A percentile compares a stretch with the other conserved stretches of the same genome.
phyloP scores from a whole-genome alignment of 176 grass and related monocot genomes.

The Oryza punctata region DNA sequence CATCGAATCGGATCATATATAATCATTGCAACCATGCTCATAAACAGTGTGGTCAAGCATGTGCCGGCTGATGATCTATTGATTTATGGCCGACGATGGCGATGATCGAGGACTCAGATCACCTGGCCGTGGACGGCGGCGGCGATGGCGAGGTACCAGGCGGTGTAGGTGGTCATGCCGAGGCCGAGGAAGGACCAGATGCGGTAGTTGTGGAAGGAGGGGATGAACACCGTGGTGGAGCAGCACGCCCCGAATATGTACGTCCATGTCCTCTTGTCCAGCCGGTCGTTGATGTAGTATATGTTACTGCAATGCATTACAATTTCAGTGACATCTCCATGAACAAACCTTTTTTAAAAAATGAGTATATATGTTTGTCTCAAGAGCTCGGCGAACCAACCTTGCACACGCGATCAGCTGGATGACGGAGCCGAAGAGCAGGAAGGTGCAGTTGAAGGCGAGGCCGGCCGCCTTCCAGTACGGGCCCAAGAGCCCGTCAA shows the following conservation, averaged over 20 bases:
- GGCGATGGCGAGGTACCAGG: conserved; percentile 61
- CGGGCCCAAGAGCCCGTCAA: conserved; percentile 57
- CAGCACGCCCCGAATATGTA: conserved; percentile 67
- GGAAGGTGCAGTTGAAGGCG: conserved; percentile 67
- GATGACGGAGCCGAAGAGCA: conserved; percentile 65
- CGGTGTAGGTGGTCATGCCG: conserved; percentile 65
- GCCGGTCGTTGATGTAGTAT: conserved; percentile 68
- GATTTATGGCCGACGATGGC: not conserved
- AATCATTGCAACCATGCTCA: not conserved
- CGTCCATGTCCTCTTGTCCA: conserved; percentile 71
- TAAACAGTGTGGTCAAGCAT: not conserved
- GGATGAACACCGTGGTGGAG: conserved; percentile 64
- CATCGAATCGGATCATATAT: not conserved
- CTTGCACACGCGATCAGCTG: conserved; percentile 66
- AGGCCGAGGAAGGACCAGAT: conserved; percentile 66
- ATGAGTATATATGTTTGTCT: not conserved
- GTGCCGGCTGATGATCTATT: not conserved
- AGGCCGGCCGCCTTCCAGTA: conserved; percentile 57
- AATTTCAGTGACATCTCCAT: not conserved
- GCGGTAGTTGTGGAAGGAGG: conserved; percentile 65
- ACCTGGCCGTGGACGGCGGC: conserved; percentile 55
- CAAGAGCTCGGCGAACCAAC: conserved; percentile 19
- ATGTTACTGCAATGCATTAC: conserved; percentile 42
- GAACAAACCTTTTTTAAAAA: no score
- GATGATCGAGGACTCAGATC: not conserved